A percentile compares a stretch with the other conserved stretches of the same genome.
Evolutionary conservation across 495 filamentous ascomycete species (phyloP).

Genomic region (Durotheca rogersii): DNA sequence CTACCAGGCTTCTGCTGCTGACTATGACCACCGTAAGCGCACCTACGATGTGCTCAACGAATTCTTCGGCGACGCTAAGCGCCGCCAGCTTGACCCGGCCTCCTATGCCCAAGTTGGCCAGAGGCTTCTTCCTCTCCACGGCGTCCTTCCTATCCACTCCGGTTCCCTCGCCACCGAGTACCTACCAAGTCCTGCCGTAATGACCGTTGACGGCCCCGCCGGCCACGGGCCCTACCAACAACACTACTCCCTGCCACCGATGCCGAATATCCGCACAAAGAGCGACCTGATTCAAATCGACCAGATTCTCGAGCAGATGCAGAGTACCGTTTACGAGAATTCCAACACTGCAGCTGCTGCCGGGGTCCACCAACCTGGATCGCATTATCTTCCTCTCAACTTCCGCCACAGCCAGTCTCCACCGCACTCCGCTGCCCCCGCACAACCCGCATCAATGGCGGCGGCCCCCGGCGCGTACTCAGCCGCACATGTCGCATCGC

Average conservation of each 20-base stretch:
- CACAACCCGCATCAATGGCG: slow-evolving; percentile 42
- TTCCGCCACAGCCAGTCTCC: slow-evolving; percentile 78
- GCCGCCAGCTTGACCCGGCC: slow-evolving; percentile 79
- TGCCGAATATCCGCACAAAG: slow-evolving; percentile 88
- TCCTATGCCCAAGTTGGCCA: slow-evolving; percentile 82
- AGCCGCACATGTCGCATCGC: slow-evolving; percentile 57
- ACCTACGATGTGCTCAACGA: slow-evolving; percentile 86
- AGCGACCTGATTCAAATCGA: slow-evolving; percentile 89
- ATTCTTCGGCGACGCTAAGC: slow-evolving; percentile 90
- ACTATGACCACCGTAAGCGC: slow-evolving; percentile 72
- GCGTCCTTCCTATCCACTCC: slow-evolving; percentile 62
- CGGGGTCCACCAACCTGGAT: slow-evolving; percentile 65
- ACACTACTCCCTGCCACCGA: slow-evolving; percentile 76
- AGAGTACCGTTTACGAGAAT: slow-evolving; percentile 89
- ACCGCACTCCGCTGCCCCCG: slow-evolving; percentile 52
- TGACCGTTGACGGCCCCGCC: slow-evolving; percentile 54
- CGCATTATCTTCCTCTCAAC: slow-evolving; percentile 48
- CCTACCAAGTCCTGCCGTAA: slow-evolving; percentile 49
- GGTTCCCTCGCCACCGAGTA: slow-evolving; percentile 65
- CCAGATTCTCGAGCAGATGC: slow-evolving; percentile 91
- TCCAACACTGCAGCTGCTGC: slow-evolving; percentile 75
- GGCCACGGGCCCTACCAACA: slow-evolving; percentile 57
- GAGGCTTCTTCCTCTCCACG: slow-evolving; percentile 72
- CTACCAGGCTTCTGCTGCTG: slow-evolving; percentile 50
- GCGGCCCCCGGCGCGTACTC: slow-evolving; percentile 45